Conservation (phyloP, 2,329 filamentous ascomycete genomes). For the Dryadomyces sulphureus region DNA sequence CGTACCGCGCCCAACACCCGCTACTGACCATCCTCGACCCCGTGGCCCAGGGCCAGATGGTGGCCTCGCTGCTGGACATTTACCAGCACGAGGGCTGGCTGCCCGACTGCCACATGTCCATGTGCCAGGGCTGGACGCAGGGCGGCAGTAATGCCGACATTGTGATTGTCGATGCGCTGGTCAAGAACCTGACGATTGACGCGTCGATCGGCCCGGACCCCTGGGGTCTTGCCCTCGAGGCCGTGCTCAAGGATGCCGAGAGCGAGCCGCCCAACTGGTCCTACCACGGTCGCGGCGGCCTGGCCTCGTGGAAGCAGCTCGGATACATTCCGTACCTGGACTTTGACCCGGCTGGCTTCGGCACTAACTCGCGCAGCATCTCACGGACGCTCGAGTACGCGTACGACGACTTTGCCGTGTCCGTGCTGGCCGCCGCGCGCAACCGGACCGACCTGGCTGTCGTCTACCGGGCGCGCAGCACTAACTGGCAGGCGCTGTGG, state of each 20-base stretch:
- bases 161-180: conserved; percentile 37
- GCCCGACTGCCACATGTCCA: conserved; percentile 55
- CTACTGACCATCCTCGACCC: conserved; percentile 54
- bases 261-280: conserved; percentile 54
- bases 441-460: conserved; percentile 27
- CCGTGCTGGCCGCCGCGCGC: conserved; percentile 42
- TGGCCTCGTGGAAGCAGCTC: conserved; percentile 54
- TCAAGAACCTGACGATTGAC: conserved; percentile 36
- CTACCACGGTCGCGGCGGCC: conserved; percentile 54
- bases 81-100: conserved; percentile 51
- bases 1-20: conserved; percentile 49
- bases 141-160: conserved; percentile 58
- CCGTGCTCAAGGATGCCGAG: conserved; percentile 58
- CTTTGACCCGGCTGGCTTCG: conserved; percentile 45
- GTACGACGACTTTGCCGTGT: conserved; percentile 63
- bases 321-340: conserved; percentile 60
- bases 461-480: conserved; percentile 36
- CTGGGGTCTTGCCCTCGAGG: conserved; percentile 58
- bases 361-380: conserved; percentile 53
- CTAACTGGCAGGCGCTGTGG: conserved; percentile 49
- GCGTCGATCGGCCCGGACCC: conserved; percentile 17
- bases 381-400: conserved; percentile 66
- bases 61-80: conserved; percentile 54
- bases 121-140: conserved; percentile 52
- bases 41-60: conserved; percentile 43